Evolutionary conservation across 1,284 basidiomycete genomes (phyloP), one percentile per base, ranked within the genome.

Genomic region (Amylostereum areolatum): DNA sequence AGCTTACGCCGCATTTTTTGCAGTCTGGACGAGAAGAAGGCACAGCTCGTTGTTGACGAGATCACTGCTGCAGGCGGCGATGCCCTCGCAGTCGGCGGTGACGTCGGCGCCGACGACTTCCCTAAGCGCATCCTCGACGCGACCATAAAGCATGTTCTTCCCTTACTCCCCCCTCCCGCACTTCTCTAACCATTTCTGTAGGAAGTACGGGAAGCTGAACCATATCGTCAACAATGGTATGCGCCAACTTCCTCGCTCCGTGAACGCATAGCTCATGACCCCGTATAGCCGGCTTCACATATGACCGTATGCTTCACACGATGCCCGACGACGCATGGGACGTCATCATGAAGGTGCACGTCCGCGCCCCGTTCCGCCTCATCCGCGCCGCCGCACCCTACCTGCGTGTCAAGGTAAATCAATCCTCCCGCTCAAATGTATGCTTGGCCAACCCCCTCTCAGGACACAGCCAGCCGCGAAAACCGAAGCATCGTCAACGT

Each of bases 221-320:
- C 89, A 92, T 63, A 89, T 93, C 50, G 77, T 92, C 39, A 92
- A 91, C 71, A 92, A 92, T 56, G 85, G 80, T 80, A n/a, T n/a
- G n/a, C n/a, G n/a, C n/a, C n/a, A n/a, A n/a, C n/a, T n/a, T n/a
- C n/a, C n/a, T n/a, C n/a, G n/a, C n/a, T n/a, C n/a, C n/a, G n/a
- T n/a, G n/a, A n/a, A n/a, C n/a, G n/a, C n/a, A n/a, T n/a, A n/a
- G n/a, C n/a, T n/a, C n/a, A n/a, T 11, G 30, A 47, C 42, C 27
- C 35, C 28, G 18, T 27, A 33, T 52, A 83, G 83, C 89, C 49
- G 90, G 90, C 40, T 93, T 92, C 72, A 92, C 91, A 2, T 89
- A 79, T 59, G 90, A 93, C 75, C 83, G 81, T 67, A 93, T 93
- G 91, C 70, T 90, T 39, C 90, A 92, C 70, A 91, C 88, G 3